phyloP scores from a whole-genome alignment of 2,329 filamentous ascomycete genomes.

The Bipolaris gigantea region DNA sequence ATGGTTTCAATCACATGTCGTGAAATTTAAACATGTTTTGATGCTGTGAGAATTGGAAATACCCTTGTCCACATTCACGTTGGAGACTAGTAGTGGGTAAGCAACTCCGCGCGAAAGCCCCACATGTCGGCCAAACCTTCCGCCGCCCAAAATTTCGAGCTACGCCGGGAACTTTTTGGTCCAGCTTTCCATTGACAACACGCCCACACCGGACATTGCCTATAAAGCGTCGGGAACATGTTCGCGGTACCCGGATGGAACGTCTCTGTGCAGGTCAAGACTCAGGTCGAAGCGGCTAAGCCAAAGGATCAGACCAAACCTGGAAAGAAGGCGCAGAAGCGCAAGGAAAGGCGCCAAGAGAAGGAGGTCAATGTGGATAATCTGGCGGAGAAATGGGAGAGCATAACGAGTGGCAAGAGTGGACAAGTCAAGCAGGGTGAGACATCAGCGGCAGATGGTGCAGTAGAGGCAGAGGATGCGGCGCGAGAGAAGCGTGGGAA shows the following conservation, averaged over 20 bases:
- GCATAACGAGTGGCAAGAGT: conserved; percentile 52
- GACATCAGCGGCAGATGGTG: conserved; percentile 54
- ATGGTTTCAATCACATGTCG: not conserved
- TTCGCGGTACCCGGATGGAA: conserved; percentile 95
- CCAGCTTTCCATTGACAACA: not conserved
- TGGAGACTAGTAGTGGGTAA: not conserved
- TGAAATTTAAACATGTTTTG: not conserved
- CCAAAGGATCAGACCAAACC: conserved; percentile 44
- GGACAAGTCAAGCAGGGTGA: conserved; percentile 31
- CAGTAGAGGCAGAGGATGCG: conserved; percentile 29
- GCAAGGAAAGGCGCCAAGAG: conserved; percentile 62
- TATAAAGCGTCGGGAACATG: conserved; percentile 56
- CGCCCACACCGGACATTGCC: not conserved
- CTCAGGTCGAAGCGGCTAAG: conserved; percentile 59
- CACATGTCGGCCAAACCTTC: conserved; percentile 24
- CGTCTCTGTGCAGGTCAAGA: conserved; percentile 72
- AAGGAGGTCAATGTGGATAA: conserved; percentile 75
- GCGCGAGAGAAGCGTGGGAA: conserved; percentile 44
- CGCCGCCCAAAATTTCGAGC: conserved; percentile 24
- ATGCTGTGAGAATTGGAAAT: not conserved
- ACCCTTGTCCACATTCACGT: not conserved
- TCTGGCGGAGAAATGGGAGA: conserved; percentile 46
- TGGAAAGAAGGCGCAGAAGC: conserved; percentile 61
- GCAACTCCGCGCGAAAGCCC: conserved; percentile 23
- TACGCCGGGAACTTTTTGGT: not conserved